Evolutionary conservation across 176 grass and related monocot genomes (phyloP).

Genomic region (Aegilops umbellulata): DNA sequence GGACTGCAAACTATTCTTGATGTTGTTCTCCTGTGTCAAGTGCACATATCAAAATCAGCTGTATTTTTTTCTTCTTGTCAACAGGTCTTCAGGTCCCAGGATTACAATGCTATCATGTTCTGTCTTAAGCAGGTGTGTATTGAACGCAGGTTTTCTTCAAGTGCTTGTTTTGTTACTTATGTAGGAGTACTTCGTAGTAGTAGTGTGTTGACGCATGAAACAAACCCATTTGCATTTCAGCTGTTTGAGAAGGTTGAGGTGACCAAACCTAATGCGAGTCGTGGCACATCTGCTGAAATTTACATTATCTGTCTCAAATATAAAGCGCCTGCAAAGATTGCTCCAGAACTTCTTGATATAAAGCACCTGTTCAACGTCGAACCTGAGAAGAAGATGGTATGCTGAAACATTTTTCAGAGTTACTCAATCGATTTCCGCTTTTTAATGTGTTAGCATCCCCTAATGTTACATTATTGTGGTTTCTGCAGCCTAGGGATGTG

Average conservation of each 20-base stretch:
- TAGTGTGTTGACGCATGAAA: slow-evolving; percentile 23
- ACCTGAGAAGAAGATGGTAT: slow-evolving; percentile 59
- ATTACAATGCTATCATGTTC: slow-evolving; percentile 87
- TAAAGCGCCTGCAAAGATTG: slow-evolving; percentile 92
- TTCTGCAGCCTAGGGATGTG: slow-evolving; percentile 62
- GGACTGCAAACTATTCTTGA: neutral
- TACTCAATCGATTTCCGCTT: neutral
- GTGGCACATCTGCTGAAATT: slow-evolving; percentile 91
- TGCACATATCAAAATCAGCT: neutral
- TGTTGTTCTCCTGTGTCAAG: neutral
- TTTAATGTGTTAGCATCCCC: neutral
- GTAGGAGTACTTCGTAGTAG: neutral
- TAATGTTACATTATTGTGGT: slow-evolving; percentile 32
- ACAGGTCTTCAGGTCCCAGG: slow-evolving; percentile 97
- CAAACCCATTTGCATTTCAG: slow-evolving; percentile 32
- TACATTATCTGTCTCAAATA: slow-evolving; percentile 83
- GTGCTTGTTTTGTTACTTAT: neutral
- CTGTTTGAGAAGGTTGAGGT: slow-evolving; percentile 91
- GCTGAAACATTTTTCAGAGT: neutral
- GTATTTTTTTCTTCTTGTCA: slow-evolving; percentile 14
- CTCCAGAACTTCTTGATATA: slow-evolving; percentile 86
- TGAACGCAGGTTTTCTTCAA: neutral
- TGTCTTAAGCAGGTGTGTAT: slow-evolving; percentile 84
- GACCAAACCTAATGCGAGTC: slow-evolving; percentile 88
- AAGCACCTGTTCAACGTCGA: slow-evolving; percentile 84